Conservation (phyloP, 441 rosid genomes). For the Gossypium schwendimanii region DNA sequence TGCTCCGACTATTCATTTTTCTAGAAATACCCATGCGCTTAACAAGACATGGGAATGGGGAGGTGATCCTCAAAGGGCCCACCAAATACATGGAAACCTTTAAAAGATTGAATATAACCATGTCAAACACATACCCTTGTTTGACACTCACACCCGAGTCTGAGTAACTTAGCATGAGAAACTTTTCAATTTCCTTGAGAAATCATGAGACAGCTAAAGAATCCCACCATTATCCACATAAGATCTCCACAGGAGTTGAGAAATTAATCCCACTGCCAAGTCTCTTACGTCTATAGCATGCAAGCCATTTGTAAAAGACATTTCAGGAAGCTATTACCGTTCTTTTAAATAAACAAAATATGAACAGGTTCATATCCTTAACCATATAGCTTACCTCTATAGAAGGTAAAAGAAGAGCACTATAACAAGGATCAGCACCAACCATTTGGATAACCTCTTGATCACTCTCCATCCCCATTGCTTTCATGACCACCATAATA, state of each 20-base stretch:
- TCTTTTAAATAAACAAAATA: not conserved
- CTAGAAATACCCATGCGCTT: not conserved
- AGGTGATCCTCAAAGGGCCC: not conserved
- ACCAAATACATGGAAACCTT: not conserved
- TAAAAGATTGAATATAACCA: not conserved
- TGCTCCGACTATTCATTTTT: not conserved
- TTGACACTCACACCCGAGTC: not conserved
- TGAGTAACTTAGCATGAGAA: not conserved
- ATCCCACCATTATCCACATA: not conserved
- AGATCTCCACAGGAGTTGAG: not conserved
- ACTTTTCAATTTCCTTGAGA: not conserved
- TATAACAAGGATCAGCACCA: slow-evolving; percentile 88
- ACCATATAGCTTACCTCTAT: slow-evolving; percentile 54
- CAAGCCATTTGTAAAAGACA: not conserved
- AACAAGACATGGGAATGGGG: not conserved
- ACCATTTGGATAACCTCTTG: slow-evolving; percentile 93
- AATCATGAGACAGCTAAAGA: not conserved
- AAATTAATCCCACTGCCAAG: not conserved
- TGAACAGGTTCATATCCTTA: not conserved
- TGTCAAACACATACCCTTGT: not conserved
- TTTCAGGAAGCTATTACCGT: not conserved
- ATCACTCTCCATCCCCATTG: slow-evolving; percentile 96
- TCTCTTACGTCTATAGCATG: not conserved
- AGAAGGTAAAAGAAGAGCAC: slow-evolving; percentile 71
- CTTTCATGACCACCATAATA: slow-evolving; percentile 79